Base-by-base conservation (phyloP, 257 asterid genomes). In the Nicotiana knightiana region DNA sequence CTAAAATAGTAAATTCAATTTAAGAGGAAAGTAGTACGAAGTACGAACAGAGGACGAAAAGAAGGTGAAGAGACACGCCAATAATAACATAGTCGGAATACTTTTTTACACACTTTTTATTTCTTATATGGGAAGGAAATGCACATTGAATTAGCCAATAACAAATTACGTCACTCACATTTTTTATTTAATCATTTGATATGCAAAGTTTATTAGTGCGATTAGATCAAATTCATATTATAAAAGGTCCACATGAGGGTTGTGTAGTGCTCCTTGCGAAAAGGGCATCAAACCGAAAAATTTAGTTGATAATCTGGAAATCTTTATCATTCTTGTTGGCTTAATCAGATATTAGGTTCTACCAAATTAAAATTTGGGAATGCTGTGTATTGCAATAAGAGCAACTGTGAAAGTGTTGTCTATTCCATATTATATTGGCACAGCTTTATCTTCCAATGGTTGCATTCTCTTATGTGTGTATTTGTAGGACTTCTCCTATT, bases 101-200 rank as follows among this genome's bases (percentile, higher is more conserved):
- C 61, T 79, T 79, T 37, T 37, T 6, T 2, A 64, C 59, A 15
- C 33, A 61, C 82, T 7, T 79, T 79, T n/a, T 10, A 37, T 58
- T 35, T 61, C 82, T 79, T 79, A 79, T 3, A 37, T 61, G 58
- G 6, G 73, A 79, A 79, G 82, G 43, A 79, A 79, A 61, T 61
- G 16, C 7, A 59, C 54, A 35, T 79, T 21, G 15, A 64, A 28
- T 58, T 35, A n/a, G 21, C 17, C 39, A 12, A 21, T 33, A 37
- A 59, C 17, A 70, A 57, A 12, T 7, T 77, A 3, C 5, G 28
- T 11, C 4, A 12, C 57, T 55, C 30, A 18, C 55, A 77, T 9
- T 18, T 8, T 7, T 43, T 43, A 43, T 1, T 1, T 43, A 43
- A 43, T 7, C 48, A 35, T 67, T 67, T 30, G 46, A 0, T 16